Evolutionary conservation across 1,284 basidiomycete species (phyloP).

Genomic region (Fomitopsis pinicola): DNA sequence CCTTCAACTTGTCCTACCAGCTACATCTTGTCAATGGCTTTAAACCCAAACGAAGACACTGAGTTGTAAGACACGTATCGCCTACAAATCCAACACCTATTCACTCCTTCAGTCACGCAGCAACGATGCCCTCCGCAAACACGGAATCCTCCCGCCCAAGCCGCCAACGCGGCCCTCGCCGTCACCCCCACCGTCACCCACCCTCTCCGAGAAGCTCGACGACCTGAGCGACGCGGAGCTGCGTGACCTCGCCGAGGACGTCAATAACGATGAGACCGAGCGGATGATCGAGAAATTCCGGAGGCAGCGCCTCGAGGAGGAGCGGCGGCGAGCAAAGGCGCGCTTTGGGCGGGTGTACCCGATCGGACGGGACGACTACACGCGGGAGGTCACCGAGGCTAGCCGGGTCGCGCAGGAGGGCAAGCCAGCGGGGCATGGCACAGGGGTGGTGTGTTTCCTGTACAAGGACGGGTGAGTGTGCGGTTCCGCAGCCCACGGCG

Average conservation of each 20-base stretch:
- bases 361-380: slow-evolving; percentile 92
- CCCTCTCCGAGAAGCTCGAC: slow-evolving; percentile 61
- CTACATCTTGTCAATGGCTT: slow-evolving; percentile 38
- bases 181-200: slow-evolving; percentile 66
- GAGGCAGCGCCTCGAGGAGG: slow-evolving; percentile 63
- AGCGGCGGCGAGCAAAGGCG: slow-evolving; percentile 55
- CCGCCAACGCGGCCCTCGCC: slow-evolving; percentile 67
- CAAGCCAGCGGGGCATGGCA: slow-evolving; percentile 65
- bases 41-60: slow-evolving; percentile 86
- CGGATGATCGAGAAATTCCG: slow-evolving; percentile 71
- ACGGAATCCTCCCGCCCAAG: slow-evolving; percentile 84
- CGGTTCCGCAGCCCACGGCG: too few relatives aligned
- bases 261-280: slow-evolving; percentile 73
- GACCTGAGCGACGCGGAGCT: slow-evolving; percentile 68
- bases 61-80: slow-evolving; percentile 69
- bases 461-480: slow-evolving; percentile 80
- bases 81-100: slow-evolving; percentile 3
- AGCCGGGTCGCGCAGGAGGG: slow-evolving; percentile 70
- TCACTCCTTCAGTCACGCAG: slow-evolving; percentile 35
- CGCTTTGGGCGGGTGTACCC: slow-evolving; percentile 87
- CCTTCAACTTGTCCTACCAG: background rate
- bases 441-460: slow-evolving; percentile 83
- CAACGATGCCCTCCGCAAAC: slow-evolving; percentile 88
- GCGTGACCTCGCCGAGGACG: slow-evolving; percentile 63
- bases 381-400: slow-evolving; percentile 90